These are phyloP conservation scores for Paulownia fortunei DNA, from an alignment of 257 asterid genomes.

Conservation along the genomic window DNA sequence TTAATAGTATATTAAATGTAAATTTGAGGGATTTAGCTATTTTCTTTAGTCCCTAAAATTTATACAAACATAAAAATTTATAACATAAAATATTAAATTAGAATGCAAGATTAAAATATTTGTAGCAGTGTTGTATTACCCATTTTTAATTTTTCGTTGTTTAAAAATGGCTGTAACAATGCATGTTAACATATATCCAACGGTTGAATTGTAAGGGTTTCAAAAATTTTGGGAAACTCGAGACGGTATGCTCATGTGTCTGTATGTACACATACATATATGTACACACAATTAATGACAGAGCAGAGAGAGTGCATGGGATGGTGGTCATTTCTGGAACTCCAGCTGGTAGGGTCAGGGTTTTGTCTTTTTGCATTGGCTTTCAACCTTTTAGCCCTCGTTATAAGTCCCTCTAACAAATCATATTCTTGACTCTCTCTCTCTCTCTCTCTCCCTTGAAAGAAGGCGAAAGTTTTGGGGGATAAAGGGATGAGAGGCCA, in stretches of 20 bases:
- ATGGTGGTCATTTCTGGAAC: slow-evolving; percentile 32
- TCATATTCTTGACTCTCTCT: slow-evolving; percentile 30
- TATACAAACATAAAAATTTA: no score
- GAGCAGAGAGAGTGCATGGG: not conserved
- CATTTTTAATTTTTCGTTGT: not conserved
- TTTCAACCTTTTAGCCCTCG: slow-evolving; percentile 29
- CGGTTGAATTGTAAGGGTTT: not conserved
- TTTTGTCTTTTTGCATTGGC: slow-evolving; percentile 33
- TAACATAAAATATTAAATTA: no score
- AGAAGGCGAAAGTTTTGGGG: slow-evolving; percentile 54
- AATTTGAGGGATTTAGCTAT: no score
- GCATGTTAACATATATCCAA: not conserved
- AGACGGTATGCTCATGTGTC: not conserved
- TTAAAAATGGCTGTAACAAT: not conserved
- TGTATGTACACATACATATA: not conserved
- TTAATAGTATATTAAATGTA: no score
- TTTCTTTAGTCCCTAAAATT: no score
- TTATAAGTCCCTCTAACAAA: slow-evolving; percentile 35
- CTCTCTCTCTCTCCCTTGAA: slow-evolving; percentile 32
- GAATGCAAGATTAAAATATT: not conserved
- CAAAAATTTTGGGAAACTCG: not conserved
- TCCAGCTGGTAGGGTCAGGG: slow-evolving; percentile 38
- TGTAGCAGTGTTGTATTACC: not conserved
- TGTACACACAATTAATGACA: slow-evolving; percentile 3
- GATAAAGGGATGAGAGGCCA: slow-evolving; percentile 28